Base-by-base conservation (phyloP, 176 grass and related monocot genomes). In the Coix lacrymajobi region DNA sequence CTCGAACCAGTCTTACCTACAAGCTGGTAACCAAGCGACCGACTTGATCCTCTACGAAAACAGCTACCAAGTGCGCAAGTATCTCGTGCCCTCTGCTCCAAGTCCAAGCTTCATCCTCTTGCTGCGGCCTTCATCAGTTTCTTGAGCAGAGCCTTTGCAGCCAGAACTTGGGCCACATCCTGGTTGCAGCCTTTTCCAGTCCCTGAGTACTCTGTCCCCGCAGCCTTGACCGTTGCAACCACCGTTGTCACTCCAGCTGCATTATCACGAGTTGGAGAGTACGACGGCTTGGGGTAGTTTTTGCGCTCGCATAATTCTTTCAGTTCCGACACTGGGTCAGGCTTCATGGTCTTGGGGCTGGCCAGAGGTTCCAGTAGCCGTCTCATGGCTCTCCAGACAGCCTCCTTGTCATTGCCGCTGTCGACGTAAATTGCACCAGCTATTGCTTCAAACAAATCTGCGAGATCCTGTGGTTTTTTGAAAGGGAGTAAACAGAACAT, bases 371-470 rank as follows among this genome's bases (percentile, higher is more conserved):
- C 83, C 72, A 97, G 66, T 61, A 90, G 51, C 7, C 24, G 79
- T 62, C 62, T 87, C 56, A 92, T 90, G 79, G 82, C 80, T 75
- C 40, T 52, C 94, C 94, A 94, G 44, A 94, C 94, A 31, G 11
- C 43, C 13, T 79, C 87, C 63, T 97, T 94, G 26, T 90, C 44
- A 31, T 65, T 84, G 10, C 68, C 30, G 45, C 85, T 81, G 84
- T 94, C 89, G 17, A 94, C 68, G 79, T 91, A 97, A 63, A 97
- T 92, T 16, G 91, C 91, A 11, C 82, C 94, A 22, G 91, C 94
- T 81, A 94, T 86, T n/a, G 91, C 92, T 80, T 97, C 91, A 12
- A 92, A 87, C 38, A 91, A 81, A 90, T 97, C 94, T 19, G 83
- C 91, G 1, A 97, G 87, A 19, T 90, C 85, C 94, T 97, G 67